Evolutionary conservation across 768 basidiomycete genomes (phyloP).

Genomic region (Boletus pseudo-olivaceus): DNA sequence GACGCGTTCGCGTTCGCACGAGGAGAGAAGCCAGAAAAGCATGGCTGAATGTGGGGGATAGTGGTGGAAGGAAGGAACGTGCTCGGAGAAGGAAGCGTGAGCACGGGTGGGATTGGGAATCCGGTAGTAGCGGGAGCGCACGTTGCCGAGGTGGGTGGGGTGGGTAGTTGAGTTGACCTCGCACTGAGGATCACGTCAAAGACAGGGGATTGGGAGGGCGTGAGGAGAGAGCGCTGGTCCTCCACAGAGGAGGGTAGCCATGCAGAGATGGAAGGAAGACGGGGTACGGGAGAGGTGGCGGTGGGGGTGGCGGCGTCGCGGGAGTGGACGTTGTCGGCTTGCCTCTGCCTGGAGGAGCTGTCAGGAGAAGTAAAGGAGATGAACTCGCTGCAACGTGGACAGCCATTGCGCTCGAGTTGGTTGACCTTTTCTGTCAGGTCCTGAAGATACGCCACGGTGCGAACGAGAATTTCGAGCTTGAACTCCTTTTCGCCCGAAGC

Average conservation of each 20-base stretch:
- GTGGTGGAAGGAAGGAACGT: slow-evolving; percentile 13
- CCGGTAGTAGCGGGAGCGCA: slow-evolving; percentile 40
- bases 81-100: slow-evolving; percentile 38
- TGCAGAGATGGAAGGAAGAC: slow-evolving; percentile 65
- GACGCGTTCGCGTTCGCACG: slow-evolving; percentile 19
- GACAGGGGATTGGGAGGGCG: slow-evolving; percentile 32
- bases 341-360: not conserved
- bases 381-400: slow-evolving; percentile 20
- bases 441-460: slow-evolving; percentile 77
- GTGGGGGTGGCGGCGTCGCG: not conserved
- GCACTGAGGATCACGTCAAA: slow-evolving; percentile 28
- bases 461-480: slow-evolving; percentile 85
- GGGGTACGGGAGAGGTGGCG: slow-evolving; percentile 19
- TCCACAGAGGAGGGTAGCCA: slow-evolving; percentile 46
- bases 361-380: slow-evolving; percentile 10
- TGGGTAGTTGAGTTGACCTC: slow-evolving; percentile 40
- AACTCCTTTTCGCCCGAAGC: slow-evolving; percentile 75
- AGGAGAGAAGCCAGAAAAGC: slow-evolving; percentile 20
- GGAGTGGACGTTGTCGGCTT: not conserved
- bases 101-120: slow-evolving; percentile 36
- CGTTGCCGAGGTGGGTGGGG: slow-evolving; percentile 54
- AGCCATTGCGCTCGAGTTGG: slow-evolving; percentile 36
- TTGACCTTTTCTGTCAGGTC: slow-evolving; percentile 58
- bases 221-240: slow-evolving; percentile 29
- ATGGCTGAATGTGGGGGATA: slow-evolving; percentile 14